phyloP scores from a whole-genome alignment of 1,284 basidiomycete genomes.

The Rhodotorula sp. region DNA sequence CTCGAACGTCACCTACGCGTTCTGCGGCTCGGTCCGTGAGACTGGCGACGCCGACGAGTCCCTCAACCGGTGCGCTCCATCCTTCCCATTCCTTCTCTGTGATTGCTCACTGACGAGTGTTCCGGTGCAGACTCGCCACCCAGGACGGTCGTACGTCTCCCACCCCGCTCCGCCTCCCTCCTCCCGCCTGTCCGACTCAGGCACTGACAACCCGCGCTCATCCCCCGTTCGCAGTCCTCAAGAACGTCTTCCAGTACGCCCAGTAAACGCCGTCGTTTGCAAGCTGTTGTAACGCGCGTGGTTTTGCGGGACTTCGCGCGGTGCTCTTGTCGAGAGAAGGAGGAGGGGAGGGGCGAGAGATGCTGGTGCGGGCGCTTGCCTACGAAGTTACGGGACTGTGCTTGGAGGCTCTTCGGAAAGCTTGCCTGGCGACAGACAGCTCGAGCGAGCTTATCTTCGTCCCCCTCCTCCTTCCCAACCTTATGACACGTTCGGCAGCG shows the following conservation, averaged over 20 bases:
- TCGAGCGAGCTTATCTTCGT: too few relatives aligned
- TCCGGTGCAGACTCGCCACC: slow-evolving; percentile 68
- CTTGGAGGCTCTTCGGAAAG: too few relatives aligned
- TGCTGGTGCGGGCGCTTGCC: too few relatives aligned
- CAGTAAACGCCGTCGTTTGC: neutral
- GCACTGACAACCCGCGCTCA: neutral
- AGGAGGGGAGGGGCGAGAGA: too few relatives aligned
- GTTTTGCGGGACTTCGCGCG: too few relatives aligned
- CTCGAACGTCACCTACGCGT: slow-evolving; percentile 81
- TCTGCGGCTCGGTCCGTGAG: slow-evolving; percentile 89
- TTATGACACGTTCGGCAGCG: slow-evolving; percentile 43
- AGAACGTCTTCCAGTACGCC: slow-evolving; percentile 7
- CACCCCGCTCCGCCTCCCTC: neutral
- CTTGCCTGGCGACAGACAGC: too few relatives aligned
- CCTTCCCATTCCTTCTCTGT: too few relatives aligned
- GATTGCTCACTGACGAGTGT: neutral
- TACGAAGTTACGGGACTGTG: too few relatives aligned
- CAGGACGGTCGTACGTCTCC: slow-evolving; percentile 63
- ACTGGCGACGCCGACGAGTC: slow-evolving; percentile 97
- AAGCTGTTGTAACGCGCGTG: too few relatives aligned
- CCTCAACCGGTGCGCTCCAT: slow-evolving; percentile 62
- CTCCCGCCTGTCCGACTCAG: neutral
- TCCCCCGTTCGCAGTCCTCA: neutral
- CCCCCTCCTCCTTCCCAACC: too few relatives aligned
- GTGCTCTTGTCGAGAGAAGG: too few relatives aligned